phyloP scores from a whole-genome alignment of 192 early-diverging fungal genomes.

The Thoreauomyces humboldtii region DNA sequence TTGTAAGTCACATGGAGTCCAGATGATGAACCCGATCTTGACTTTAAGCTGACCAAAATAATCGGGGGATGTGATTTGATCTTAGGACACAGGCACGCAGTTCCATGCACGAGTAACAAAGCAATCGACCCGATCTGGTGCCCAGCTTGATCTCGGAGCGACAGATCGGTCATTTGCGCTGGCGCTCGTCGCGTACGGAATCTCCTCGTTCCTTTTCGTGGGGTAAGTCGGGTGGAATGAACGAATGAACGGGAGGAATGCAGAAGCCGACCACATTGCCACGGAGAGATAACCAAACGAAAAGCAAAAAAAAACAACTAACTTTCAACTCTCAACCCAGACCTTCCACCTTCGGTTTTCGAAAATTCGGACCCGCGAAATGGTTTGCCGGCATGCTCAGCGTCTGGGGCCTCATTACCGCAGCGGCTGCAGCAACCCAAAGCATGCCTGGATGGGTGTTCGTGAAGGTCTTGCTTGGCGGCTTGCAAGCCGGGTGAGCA shows the following conservation, averaged over 20 bases:
- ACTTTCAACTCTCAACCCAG: too few relatives aligned
- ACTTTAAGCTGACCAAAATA: too few relatives aligned
- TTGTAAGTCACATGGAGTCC: too few relatives aligned
- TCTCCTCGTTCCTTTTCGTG: slow-evolving; percentile 6
- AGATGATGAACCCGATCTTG: too few relatives aligned
- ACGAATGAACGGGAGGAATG: too few relatives aligned
- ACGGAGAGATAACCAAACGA: too few relatives aligned
- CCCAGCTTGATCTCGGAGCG: not conserved
- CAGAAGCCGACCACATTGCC: too few relatives aligned
- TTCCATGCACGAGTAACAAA: slow-evolving; percentile 15
- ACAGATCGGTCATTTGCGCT: slow-evolving; percentile 6
- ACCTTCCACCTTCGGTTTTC: slow-evolving; percentile 24
- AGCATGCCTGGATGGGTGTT: slow-evolving; percentile 24
- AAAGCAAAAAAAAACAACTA: too few relatives aligned
- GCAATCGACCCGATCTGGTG: not conserved
- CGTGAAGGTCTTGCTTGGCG: slow-evolving; percentile 26
- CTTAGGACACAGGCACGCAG: slow-evolving; percentile 11
- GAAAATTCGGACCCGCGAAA: slow-evolving; percentile 15
- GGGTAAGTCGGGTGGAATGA: too few relatives aligned
- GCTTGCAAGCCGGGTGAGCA: slow-evolving; percentile 29
- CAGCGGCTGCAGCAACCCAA: slow-evolving; percentile 12
- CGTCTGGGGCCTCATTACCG: slow-evolving; percentile 20
- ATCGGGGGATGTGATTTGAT: too few relatives aligned
- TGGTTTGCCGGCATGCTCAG: slow-evolving; percentile 30
- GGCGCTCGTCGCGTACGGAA: slow-evolving; percentile 12